Evolutionary conservation across 2,329 filamentous ascomycete species (phyloP).

Genomic region (Fonsecaea pedrosoi): DNA sequence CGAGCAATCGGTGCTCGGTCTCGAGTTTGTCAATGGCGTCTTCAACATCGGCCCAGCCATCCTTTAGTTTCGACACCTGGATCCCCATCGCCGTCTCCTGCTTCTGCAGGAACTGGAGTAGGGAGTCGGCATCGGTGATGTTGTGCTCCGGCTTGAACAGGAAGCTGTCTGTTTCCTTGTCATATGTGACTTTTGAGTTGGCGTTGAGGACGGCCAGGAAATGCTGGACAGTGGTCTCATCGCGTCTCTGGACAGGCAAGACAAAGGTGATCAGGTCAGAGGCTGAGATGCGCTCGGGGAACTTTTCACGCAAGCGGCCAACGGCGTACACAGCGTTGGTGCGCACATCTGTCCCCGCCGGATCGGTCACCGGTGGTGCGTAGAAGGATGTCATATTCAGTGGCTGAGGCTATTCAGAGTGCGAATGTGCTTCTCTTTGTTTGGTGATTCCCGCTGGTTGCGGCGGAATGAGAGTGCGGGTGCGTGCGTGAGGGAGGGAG

Average conservation of each 20-base stretch:
- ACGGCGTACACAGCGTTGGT: slow-evolving; percentile 89
- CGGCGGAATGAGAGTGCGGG: neutral
- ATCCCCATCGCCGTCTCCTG: slow-evolving; percentile 83
- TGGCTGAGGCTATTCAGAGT: neutral
- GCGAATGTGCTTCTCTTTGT: slow-evolving; percentile 1
- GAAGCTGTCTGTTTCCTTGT: slow-evolving; percentile 71
- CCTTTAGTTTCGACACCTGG: slow-evolving; percentile 87
- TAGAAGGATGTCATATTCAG: slow-evolving; percentile 57
- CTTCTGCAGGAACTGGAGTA: slow-evolving; percentile 80
- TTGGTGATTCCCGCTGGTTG: neutral
- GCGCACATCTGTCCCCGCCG: slow-evolving; percentile 79
- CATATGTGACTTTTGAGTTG: slow-evolving; percentile 66
- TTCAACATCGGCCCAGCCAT: slow-evolving; percentile 89
- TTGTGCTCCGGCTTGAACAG: slow-evolving; percentile 82
- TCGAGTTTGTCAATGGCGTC: slow-evolving; percentile 80
- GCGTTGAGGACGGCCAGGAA: slow-evolving; percentile 28
- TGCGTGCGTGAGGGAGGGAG: neutral
- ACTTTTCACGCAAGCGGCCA: slow-evolving; percentile 78
- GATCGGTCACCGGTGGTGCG: slow-evolving; percentile 42
- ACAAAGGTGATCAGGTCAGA: slow-evolving; percentile 49
- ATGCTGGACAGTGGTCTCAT: slow-evolving; percentile 30
- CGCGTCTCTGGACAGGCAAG: slow-evolving; percentile 29
- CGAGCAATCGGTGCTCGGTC: slow-evolving; percentile 76
- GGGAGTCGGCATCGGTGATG: slow-evolving; percentile 76
- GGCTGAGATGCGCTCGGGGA: slow-evolving; percentile 80